Evolutionary conservation across 108 stramenopile genomes (phyloP).

Genomic region (Cylindrotheca closterium): DNA sequence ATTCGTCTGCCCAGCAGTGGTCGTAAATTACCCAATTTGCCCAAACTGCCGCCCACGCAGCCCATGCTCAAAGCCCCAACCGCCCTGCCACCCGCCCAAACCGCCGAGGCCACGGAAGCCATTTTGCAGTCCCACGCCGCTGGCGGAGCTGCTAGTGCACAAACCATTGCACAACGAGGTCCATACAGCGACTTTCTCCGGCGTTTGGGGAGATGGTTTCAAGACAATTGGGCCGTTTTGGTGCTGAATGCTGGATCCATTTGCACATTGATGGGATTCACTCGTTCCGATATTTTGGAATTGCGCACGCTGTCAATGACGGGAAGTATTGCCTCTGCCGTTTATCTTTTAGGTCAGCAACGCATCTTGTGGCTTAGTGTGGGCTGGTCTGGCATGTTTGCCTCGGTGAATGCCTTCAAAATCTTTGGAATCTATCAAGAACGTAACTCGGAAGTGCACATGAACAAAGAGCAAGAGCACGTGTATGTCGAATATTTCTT

Average conservation of each 20-base stretch:
- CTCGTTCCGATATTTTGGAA: constrained; percentile 74
- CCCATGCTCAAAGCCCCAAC: background rate
- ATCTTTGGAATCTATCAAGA: constrained; percentile 60
- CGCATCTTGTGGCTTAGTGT: constrained; percentile 30
- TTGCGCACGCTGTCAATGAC: constrained; percentile 54
- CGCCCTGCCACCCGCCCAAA: background rate
- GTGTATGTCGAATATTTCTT: constrained; percentile 69
- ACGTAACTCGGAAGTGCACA: constrained; percentile 47
- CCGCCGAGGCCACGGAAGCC: background rate
- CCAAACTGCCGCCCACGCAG: constrained; percentile 7
- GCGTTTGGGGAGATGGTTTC: constrained; percentile 32
- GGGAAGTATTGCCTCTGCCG: constrained; percentile 44
- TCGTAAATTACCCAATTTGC: background rate
- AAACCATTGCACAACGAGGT: too few relatives aligned
- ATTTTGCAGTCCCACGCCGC: background rate
- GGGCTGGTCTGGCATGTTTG: constrained; percentile 59
- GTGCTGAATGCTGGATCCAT: constrained; percentile 71
- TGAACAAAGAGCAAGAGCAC: constrained; percentile 50
- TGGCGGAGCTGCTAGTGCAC: too few relatives aligned
- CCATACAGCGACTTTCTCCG: background rate
- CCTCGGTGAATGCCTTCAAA: constrained; percentile 59
- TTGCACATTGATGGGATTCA: constrained; percentile 67
- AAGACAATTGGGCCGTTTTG: constrained; percentile 53
- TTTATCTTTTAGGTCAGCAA: constrained; percentile 41
- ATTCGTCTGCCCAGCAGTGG: constrained; percentile 16